These are phyloP conservation scores for Rhodotorula sp. DNA, from an alignment of 1,284 basidiomycete species.

Conservation along the genomic window DNA sequence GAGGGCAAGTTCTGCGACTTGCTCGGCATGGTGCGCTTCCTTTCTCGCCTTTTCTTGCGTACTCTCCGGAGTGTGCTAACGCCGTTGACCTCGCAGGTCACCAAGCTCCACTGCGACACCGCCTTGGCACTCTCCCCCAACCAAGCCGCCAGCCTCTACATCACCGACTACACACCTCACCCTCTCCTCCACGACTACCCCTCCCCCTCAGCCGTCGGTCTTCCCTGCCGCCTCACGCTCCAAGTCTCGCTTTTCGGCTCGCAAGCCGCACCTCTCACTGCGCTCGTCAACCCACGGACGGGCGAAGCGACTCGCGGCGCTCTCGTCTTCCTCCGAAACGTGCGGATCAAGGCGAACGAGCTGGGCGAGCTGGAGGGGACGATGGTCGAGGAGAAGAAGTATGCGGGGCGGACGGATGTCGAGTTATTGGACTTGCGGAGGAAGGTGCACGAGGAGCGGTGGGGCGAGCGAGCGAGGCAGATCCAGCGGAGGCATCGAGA, in stretches of 20 bases:
- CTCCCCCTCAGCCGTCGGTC: neutral
- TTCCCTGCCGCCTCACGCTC: constrained; percentile 6
- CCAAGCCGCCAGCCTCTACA: constrained; percentile 2
- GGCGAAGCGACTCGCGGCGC: constrained; percentile 4
- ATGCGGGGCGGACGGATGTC: neutral
- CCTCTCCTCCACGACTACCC: neutral
- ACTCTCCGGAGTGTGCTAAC: neutral
- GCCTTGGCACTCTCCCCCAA: neutral
- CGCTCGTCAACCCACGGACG: neutral
- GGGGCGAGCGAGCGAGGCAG: neutral
- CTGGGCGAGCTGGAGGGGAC: constrained; percentile 8
- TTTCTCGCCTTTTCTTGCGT: neutral
- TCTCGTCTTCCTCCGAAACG: constrained; percentile 13
- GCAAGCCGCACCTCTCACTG: constrained; percentile 1
- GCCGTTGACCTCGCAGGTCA: neutral
- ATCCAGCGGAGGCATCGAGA: constrained; percentile 17
- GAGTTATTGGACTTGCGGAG: neutral
- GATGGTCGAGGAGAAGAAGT: constrained; percentile 18
- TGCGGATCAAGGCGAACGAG: constrained; percentile 1
- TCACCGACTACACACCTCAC: constrained; percentile 28
- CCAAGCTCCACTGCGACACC: neutral
- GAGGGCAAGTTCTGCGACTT: constrained; percentile 17
- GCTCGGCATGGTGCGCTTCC: constrained; percentile 10
- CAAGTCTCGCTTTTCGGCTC: constrained; percentile 23
- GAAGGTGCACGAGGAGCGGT: constrained; percentile 2